A percentile compares a stretch with the other conserved stretches of the same genome.
Evolutionary conservation across 345 rosid species (phyloP).

Genomic region (Physaria fendleri): DNA sequence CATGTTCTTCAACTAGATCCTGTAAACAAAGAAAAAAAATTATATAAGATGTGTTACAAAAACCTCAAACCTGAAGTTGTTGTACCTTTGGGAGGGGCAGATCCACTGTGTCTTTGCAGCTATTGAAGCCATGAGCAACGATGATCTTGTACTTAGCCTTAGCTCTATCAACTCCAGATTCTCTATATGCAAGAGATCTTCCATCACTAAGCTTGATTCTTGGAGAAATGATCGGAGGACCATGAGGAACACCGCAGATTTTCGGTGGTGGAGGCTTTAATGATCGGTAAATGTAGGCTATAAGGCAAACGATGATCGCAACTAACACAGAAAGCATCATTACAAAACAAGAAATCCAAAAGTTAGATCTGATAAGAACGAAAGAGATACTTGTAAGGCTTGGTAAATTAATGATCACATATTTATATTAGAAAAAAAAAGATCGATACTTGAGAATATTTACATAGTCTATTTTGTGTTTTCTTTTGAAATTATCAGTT

Average conservation of each 20-base stretch:
- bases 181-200: conserved; percentile 75
- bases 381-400: not conserved
- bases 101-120: conserved; percentile 54
- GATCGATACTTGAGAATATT: not conserved
- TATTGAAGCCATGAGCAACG: conserved; percentile 56
- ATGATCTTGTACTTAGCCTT: conserved; percentile 53
- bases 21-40: conserved; percentile 14
- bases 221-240: conserved; percentile 65
- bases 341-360: not conserved
- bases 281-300: conserved; percentile 48
- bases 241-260: conserved; percentile 61
- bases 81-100: conserved; percentile 53
- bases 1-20: conserved; percentile 59
- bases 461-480: too few relatives aligned
- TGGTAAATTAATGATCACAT: not conserved
- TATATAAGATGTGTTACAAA: not conserved
- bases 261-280: conserved; percentile 63
- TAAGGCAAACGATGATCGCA: conserved; percentile 43
- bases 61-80: not conserved
- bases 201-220: conserved; percentile 71
- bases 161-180: conserved; percentile 54
- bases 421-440: not conserved
- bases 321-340: conserved; percentile 45
- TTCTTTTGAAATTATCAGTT: not conserved
- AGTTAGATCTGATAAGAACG: not conserved